Evolutionary conservation across 2,329 filamentous ascomycete species (phyloP), one percentile per base, ranked within the genome.

Genomic region (Trichoderma gracile): DNA sequence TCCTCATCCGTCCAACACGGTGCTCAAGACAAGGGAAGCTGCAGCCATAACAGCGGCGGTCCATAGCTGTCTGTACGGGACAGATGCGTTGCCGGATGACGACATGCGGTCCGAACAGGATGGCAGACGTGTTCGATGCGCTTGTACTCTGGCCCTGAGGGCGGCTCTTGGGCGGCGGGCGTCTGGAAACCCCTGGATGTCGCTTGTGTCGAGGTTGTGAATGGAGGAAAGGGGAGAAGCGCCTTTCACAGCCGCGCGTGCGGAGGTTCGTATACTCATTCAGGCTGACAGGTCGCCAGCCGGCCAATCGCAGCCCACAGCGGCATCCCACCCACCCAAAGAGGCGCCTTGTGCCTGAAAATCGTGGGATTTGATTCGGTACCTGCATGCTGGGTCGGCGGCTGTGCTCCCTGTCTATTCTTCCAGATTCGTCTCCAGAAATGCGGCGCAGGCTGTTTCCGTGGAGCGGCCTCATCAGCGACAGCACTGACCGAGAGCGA

Each of bases 161-260:
- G 55, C 63, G 56, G 63, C 19, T 60, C 56, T 40, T 46, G 21
- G 33, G 43, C 47, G 42, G 53, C 43, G 55, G 63, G 63, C 63
- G 63, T 57, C 56, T 65, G 38, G 46, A 14, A 14, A 60, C 27
- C 61, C 61, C 19, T 57, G 61, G 40, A 46, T 14, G 63, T 61
- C 63, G 56, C 63, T 65, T 55, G 63, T 30, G 56, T 46, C 21
- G 21, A 43, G 25, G 27, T 47, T 47, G 63, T 54, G 57, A 65
- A 61, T 61, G 63, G 56, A 65, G 63, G 56, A 55, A 54, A 47
- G 47, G 63, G n/a, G 45, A 54, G 57, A 56, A 19, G 38, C 56
- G 56, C 46, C 25, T 40, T 43, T 38, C 56, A 46, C 56, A 65
- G 57, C 55, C 63, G 63, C 63, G 63, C 63, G 27, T 30, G 63